These are phyloP conservation scores for Parastagonospora nodorum DNA, from an alignment of 2,329 filamentous ascomycete genomes.

Conservation along the genomic window DNA sequence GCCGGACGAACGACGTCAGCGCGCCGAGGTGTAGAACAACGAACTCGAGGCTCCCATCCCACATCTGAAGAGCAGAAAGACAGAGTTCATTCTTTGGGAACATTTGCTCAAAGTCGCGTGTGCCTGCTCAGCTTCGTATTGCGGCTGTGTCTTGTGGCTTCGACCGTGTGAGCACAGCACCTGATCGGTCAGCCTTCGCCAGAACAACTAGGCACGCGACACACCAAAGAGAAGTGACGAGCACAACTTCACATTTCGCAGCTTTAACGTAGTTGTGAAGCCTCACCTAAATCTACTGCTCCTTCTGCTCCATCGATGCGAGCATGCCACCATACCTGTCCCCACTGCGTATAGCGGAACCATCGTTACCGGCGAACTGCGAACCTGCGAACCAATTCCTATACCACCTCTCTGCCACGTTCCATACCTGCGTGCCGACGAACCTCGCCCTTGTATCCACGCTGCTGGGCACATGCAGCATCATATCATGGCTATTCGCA, in stretches of 20 bases:
- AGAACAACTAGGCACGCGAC: too few relatives aligned
- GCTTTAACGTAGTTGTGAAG: not conserved
- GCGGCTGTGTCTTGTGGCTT: slow-evolving; percentile 29
- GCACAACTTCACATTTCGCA: slow-evolving; percentile 1
- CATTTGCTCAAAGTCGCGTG: not conserved
- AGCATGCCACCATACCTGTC: slow-evolving; percentile 45
- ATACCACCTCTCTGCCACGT: slow-evolving; percentile 60
- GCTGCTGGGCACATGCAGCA: slow-evolving; percentile 64
- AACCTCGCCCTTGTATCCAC: slow-evolving; percentile 67
- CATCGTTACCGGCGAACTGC: slow-evolving; percentile 62
- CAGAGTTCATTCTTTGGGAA: not conserved
- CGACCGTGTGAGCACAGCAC: slow-evolving; percentile 27
- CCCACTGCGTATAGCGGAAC: slow-evolving; percentile 39
- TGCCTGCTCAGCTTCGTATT: not conserved
- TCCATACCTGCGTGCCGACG: slow-evolving; percentile 68
- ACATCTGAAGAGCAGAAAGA: not conserved
- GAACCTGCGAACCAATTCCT: slow-evolving; percentile 64
- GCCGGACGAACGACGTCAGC: slow-evolving; percentile 17
- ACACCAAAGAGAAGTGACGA: not conserved
- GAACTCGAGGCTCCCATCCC: not conserved
- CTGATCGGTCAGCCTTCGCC: slow-evolving; percentile 21
- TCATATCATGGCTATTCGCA: slow-evolving; percentile 71
- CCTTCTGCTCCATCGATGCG: slow-evolving; percentile 21
- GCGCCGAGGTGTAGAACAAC: slow-evolving; percentile 7
- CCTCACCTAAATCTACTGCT: slow-evolving; percentile 3